A percentile compares a stretch with the other conserved stretches of the same genome.
Evolutionary conservation across 805 yeast genomes (phyloP).

Genomic region (Millerozyma acaciae): DNA sequence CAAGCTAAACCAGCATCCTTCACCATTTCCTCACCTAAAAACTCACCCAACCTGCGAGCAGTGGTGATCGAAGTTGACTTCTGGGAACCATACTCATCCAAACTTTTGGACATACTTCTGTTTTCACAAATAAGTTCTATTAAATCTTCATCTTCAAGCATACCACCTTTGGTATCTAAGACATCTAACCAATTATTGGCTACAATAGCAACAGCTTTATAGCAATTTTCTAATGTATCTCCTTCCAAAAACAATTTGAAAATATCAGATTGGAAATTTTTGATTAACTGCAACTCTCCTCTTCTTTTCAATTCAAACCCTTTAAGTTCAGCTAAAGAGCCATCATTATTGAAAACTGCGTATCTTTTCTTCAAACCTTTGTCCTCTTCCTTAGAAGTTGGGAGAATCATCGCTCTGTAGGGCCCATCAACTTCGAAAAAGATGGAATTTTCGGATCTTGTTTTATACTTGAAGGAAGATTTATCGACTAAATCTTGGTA

Average conservation of each 20-base stretch:
- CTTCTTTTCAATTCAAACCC: constrained; percentile 96
- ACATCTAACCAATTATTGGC: constrained; percentile 97
- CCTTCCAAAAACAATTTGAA: constrained; percentile 92
- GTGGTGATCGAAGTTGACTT: constrained; percentile 96
- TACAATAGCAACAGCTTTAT: constrained; percentile 82
- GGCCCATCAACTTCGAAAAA: constrained; percentile 99
- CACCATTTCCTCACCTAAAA: constrained; percentile 93
- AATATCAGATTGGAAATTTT: constrained; percentile 91
- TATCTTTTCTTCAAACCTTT: constrained; percentile 94
- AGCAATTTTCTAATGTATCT: constrained; percentile 70
- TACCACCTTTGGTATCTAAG: constrained; percentile 77
- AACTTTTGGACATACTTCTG: constrained; percentile 88
- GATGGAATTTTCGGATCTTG: constrained; percentile 85
- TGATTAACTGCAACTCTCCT: constrained; percentile 91
- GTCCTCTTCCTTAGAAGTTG: constrained; percentile 96
- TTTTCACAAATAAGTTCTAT: constrained; percentile 95
- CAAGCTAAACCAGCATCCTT: constrained; percentile 95
- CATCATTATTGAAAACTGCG: constrained; percentile 95
- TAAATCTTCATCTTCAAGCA: constrained; percentile 89
- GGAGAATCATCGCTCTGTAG: constrained; percentile 93
- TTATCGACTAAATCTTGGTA: constrained; percentile 84
- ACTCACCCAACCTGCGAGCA: constrained; percentile 88
- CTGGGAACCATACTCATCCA: constrained; percentile 84
- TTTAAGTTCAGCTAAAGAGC: constrained; percentile 88
- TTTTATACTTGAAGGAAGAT: constrained; percentile 61